Base-by-base conservation (phyloP, 2,329 filamentous ascomycete species). In the Pyrenochaeta sp. region DNA sequence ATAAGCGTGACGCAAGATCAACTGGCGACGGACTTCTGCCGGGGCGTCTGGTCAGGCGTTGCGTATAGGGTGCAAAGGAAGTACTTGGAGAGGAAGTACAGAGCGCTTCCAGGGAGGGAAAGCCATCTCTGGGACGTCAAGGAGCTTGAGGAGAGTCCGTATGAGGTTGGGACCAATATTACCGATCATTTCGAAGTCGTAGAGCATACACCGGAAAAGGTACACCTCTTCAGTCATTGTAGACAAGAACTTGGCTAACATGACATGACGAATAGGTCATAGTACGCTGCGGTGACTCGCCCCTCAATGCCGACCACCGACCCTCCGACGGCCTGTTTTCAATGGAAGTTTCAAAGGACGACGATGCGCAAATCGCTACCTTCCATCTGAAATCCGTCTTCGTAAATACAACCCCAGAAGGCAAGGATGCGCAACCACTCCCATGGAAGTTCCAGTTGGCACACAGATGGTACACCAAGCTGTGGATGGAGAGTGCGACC, bases 141-240 rank as follows among this genome's bases (percentile, higher is more conserved):
- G 46, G 62, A 76, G 41, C 50, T 77, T 48, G 67, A 59, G 27
- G 61, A 59, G 51, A 69, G 63, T 17, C 67, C 66, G 15, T 77
- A 77, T 54, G 23, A 49, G 9, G 67, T 76, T 2, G 74, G 75
- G 3, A 75, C 73, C 2, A 64, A 58, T 31, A 75, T 77, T 58
- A 70, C 67, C 23, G 75, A 77, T 63, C 75, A 77, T 57, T 77
- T 77, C 39, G 75, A 77, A 66, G 75, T 77, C n/a, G 54, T 77
- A 33, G 68, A 75, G 21, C 68, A 73, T 45, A 59, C 58, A 9
- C 52, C 60, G 10, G 67, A 74, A 10, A 76, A 73, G 73, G 75
- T 77, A 59, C 20, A 68, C 49, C 32, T 27, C 1, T 4, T 15
- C 30, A 18, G 17, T 18, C 35, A n/a, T n/a, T 20, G 1, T 15